These are phyloP conservation scores for Brettanomyces naardenensis DNA, from an alignment of 805 yeast genomes.

Conservation along the genomic window DNA sequence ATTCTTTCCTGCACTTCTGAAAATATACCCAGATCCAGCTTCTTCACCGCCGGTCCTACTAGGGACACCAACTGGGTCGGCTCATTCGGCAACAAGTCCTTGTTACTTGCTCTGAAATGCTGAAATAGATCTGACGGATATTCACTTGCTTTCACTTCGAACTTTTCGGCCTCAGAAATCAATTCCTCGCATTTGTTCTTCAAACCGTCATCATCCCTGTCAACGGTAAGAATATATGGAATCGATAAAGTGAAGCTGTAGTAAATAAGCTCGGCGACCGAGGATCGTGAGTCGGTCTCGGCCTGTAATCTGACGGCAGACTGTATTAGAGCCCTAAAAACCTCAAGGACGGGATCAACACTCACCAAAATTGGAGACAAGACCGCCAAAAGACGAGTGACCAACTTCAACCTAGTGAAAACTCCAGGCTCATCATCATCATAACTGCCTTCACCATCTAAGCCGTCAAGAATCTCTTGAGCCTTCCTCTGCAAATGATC, in stretches of 20 bases:
- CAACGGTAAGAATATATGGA: slow-evolving; percentile 40
- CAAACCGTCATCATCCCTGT: slow-evolving; percentile 21
- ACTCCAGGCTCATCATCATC: slow-evolving; percentile 37
- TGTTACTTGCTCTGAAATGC: slow-evolving; percentile 32
- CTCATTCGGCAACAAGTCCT: slow-evolving; percentile 38
- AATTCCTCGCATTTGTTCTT: slow-evolving; percentile 33
- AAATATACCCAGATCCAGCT: slow-evolving; percentile 32
- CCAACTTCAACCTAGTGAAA: slow-evolving; percentile 65
- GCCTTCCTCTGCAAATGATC: slow-evolving; percentile 61
- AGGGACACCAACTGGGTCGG: slow-evolving; percentile 41
- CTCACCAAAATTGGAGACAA: slow-evolving; percentile 53
- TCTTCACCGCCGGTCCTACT: slow-evolving; percentile 44
- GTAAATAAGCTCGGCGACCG: slow-evolving; percentile 61
- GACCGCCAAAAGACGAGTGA: slow-evolving; percentile 61
- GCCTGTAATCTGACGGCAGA: slow-evolving; percentile 50
- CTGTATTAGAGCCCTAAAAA: slow-evolving; percentile 47
- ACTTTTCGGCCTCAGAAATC: slow-evolving; percentile 32
- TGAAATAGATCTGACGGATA: slow-evolving; percentile 13
- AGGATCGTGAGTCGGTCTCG: slow-evolving; percentile 32
- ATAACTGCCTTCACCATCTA: slow-evolving; percentile 10
- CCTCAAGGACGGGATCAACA: slow-evolving; percentile 30
- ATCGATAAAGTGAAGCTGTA: slow-evolving; percentile 53
- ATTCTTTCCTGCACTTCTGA: slow-evolving; percentile 21
- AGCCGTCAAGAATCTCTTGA: slow-evolving; percentile 42
- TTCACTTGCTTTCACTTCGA: slow-evolving; percentile 8